Evolutionary conservation across 1,139 yeast species (phyloP), one percentile per base, ranked within the genome.

Genomic region (Saccharomyces hybrid): DNA sequence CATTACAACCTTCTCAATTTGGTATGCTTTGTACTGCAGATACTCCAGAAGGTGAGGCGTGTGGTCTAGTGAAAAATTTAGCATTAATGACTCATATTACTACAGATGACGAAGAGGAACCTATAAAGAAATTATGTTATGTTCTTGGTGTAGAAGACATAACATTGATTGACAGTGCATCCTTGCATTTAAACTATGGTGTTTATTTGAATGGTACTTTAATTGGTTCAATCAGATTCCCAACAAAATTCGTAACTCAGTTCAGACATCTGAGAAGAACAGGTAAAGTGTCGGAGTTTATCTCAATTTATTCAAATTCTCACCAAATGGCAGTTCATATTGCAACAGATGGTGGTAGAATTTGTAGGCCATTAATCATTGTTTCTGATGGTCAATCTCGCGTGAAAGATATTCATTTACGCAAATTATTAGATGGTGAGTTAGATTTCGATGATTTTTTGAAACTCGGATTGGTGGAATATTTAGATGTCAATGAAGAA

Each of bases 21-120:
- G 99, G 99, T 68, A 93, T 93, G 98, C 78, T 93, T 59, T 93
- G 99, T 78, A 90, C 99, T 6, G 88, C 98, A 0, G 99, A 93
- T 80, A 93, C 99, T 0, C 99, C 99, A 2, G 99, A 93, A 80
- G 99, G 99, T 78, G 99, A 95, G 71, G 99, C 99, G 1, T 93
- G 99, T 82, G 99, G 99, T 66, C 80, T 93, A 70, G 99, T 93
- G 38, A 93, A 93, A 72, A 93, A 93, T 68, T 77, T 93, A 70
- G 99, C 99, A 1, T 78, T 93, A 54, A 93, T 93, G 99, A 93
- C 99, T 14, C 99, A 93, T 73, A 95, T 93, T 66, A 93, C 99
- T 8, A 91, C 99, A 2, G 99, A 93, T 71, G 98, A 89, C 64
- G 99, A 93, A 71, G 98, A 93, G 68, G 87, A 78, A 16, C 98